Conservation (phyloP, 2,329 filamentous ascomycete species). For the Penicillium palitans region DNA sequence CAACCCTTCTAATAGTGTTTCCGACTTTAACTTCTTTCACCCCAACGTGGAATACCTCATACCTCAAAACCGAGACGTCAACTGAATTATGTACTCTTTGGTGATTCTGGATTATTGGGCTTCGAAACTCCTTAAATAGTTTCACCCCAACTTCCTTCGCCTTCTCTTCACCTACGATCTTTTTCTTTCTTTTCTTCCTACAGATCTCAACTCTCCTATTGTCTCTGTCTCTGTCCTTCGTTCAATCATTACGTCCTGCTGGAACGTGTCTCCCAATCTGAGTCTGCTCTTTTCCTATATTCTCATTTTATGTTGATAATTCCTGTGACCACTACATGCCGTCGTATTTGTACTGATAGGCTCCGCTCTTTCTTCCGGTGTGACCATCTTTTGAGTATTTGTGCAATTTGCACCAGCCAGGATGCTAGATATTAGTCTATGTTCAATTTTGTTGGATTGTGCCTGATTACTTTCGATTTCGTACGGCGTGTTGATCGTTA, state of each 20-base stretch:
- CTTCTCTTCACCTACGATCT: constrained; percentile 5
- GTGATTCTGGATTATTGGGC: not conserved
- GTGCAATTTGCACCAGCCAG: constrained; percentile 17
- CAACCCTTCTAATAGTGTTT: constrained; percentile 11
- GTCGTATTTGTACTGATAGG: constrained; percentile 12
- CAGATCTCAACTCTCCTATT: constrained; percentile 8
- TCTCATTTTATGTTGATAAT: constrained; percentile 23
- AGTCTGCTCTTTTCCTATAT: constrained; percentile 11
- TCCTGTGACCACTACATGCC: constrained; percentile 9
- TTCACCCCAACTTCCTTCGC: not conserved
- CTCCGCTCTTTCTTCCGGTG: constrained; percentile 16
- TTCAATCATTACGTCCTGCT: constrained; percentile 3
- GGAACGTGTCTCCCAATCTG: constrained; percentile 3
- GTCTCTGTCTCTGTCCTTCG: constrained; percentile 9
- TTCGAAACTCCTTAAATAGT: not conserved
- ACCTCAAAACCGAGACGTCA: not conserved
- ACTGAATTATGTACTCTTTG: not conserved
- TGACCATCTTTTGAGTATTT: constrained; percentile 16
- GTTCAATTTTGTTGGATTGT: constrained; percentile 6
- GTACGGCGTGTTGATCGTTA: not conserved
- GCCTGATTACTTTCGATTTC: not conserved
- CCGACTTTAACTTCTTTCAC: not conserved
- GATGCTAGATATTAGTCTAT: constrained; percentile 15
- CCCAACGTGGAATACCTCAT: not conserved
- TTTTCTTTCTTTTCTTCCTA: constrained; percentile 1